These are phyloP conservation scores for Phallus indusiatus DNA, from an alignment of 768 basidiomycete genomes.

Conservation along the genomic window DNA sequence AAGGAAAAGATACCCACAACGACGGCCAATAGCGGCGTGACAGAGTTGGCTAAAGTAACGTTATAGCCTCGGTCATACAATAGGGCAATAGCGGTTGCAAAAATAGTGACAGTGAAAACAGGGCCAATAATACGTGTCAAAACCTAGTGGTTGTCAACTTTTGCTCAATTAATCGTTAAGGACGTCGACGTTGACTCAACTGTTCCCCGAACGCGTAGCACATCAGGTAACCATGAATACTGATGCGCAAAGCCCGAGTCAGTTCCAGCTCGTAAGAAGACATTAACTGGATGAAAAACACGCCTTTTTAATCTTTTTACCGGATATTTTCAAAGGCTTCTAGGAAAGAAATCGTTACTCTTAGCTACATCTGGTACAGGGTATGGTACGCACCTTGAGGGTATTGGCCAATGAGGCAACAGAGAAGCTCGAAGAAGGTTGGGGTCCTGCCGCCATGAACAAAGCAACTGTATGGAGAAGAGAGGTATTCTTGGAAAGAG, in stretches of 20 bases:
- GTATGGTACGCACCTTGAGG: not conserved
- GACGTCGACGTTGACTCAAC: slow-evolving; percentile 31
- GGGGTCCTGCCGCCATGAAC: not conserved
- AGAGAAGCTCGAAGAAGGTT: not conserved
- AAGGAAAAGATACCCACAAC: slow-evolving; percentile 50
- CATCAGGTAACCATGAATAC: slow-evolving; percentile 90
- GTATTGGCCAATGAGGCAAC: not conserved
- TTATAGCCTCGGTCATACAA: slow-evolving; percentile 46
- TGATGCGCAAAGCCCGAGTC: slow-evolving; percentile 21
- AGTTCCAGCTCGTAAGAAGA: not conserved
- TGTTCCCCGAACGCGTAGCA: slow-evolving; percentile 74
- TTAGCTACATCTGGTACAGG: not conserved
- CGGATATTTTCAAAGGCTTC: slow-evolving; percentile 2
- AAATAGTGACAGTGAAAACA: slow-evolving; percentile 74
- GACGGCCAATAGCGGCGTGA: slow-evolving; percentile 81
- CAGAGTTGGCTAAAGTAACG: slow-evolving; percentile 67
- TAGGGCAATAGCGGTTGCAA: slow-evolving; percentile 54
- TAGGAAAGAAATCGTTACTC: not conserved
- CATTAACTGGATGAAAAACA: not conserved
- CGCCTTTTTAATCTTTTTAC: not conserved
- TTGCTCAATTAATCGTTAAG: slow-evolving; percentile 7
- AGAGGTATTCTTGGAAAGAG: not conserved
- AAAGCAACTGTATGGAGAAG: not conserved
- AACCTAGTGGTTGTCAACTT: slow-evolving; percentile 39
- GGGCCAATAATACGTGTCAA: slow-evolving; percentile 67